phyloP scores from a whole-genome alignment of 176 grass and related monocot species.

The Avena sativa region DNA sequence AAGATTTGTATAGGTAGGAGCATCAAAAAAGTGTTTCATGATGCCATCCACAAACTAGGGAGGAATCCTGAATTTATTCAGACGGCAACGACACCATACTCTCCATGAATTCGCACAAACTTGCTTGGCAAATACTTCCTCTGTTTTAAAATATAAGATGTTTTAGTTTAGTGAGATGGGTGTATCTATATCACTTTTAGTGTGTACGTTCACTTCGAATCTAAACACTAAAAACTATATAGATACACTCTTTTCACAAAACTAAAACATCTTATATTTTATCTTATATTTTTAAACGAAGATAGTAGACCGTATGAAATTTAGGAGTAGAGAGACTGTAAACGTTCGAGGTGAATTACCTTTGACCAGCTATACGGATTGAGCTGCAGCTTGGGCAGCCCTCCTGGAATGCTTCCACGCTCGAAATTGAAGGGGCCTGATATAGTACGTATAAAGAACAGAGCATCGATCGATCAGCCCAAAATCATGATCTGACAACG shows the following conservation, averaged over 20 bases:
- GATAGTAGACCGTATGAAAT: too few species aligned
- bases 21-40: neutral
- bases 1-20: too few species aligned
- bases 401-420: constrained; percentile 33
- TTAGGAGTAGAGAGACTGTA: neutral
- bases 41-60: neutral
- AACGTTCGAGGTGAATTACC: constrained; percentile 32
- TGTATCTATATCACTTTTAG: too few species aligned
- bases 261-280: too few species aligned
- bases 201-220: too few species aligned
- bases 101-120: neutral
- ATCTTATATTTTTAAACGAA: too few species aligned
- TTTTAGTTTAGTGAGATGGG: too few species aligned
- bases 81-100: neutral
- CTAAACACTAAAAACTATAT: too few species aligned
- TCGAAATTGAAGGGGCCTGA: constrained; percentile 83
- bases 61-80: neutral
- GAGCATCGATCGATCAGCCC: neutral
- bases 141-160: too few species aligned
- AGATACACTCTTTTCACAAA: too few species aligned
- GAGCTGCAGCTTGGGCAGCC: constrained; percentile 67
- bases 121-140: neutral
- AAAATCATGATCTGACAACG: neutral
- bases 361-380: constrained; percentile 96
- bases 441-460: neutral